These are phyloP conservation scores for Phylloporus sp. DNA, from an alignment of 768 basidiomycete genomes.

Conservation along the genomic window DNA sequence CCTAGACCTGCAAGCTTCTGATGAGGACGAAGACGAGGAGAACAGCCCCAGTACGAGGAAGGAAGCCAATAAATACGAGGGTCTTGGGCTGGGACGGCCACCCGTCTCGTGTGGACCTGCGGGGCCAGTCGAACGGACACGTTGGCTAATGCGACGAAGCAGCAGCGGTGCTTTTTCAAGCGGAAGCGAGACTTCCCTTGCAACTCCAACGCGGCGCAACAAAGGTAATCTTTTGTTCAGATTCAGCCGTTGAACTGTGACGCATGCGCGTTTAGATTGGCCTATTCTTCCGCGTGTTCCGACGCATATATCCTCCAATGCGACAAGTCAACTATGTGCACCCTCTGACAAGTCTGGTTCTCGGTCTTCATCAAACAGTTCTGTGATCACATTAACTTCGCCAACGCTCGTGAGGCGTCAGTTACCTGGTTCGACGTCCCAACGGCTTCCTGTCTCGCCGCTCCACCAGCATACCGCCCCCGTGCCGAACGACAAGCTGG, in stretches of 20 bases:
- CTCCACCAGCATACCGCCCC: slow-evolving; percentile 23
- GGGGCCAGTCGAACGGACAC: slow-evolving; percentile 39
- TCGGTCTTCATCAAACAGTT: slow-evolving; percentile 52
- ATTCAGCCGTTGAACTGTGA: slow-evolving; percentile 1
- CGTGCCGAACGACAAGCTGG: slow-evolving; percentile 46
- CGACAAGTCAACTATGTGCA: slow-evolving; percentile 34
- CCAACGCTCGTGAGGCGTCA: slow-evolving; percentile 39
- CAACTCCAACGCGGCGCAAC: slow-evolving; percentile 57
- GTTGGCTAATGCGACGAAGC: slow-evolving; percentile 69
- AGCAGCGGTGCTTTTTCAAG: slow-evolving; percentile 81
- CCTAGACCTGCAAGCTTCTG: slow-evolving; percentile 37
- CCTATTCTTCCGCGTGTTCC: slow-evolving; percentile 47
- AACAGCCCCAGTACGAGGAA: slow-evolving; percentile 59
- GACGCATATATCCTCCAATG: slow-evolving; percentile 44
- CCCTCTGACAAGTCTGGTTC: slow-evolving; percentile 48
- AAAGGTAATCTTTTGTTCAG: slow-evolving; percentile 38
- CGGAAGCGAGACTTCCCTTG: slow-evolving; percentile 58
- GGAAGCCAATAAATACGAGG: slow-evolving; percentile 49
- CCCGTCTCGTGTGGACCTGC: slow-evolving; percentile 24
- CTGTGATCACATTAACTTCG: slow-evolving; percentile 41
- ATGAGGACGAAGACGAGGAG: slow-evolving; percentile 59
- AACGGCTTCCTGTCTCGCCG: slow-evolving; percentile 19
- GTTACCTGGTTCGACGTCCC: slow-evolving; percentile 23
- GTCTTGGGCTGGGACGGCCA: slow-evolving; percentile 64
- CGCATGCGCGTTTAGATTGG: slow-evolving; percentile 41